Base-by-base conservation (phyloP, 805 yeast species). In the Candida pseudofarinosa region DNA sequence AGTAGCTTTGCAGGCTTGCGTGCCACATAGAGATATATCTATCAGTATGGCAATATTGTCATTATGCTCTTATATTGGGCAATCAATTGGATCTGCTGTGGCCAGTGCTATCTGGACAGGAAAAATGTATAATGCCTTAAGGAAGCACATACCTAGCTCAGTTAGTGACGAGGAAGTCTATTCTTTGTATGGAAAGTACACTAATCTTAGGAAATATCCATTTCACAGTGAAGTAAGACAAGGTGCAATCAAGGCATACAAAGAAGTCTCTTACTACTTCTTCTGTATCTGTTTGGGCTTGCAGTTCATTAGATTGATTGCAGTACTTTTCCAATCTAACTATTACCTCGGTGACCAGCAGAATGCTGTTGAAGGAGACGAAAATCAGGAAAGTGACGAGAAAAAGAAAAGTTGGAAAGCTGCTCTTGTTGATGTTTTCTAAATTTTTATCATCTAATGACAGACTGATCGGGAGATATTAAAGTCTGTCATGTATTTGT, bases 21-120 rank as follows among this genome's bases (percentile, higher is more conserved):
- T 71, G 23, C 69, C 69, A 35, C 67, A 63, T 47, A 68, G 67
- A 39, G 73, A 67, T 52, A 57, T 67, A 42, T 68, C 75, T n/a
- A 50, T 63, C 46, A 62, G 63, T 42, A 63, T 71, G 37, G 58
- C 73, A 0, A 38, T 71, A 17, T 45, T 69, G 32, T 53, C 59
- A 14, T 51, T 70, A 38, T 62, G 60, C 56, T 50, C 63, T 4
- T 47, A 56, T 15, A 60, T 69, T 45, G 76, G 28, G 74, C 55
- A 55, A 34, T 65, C 72, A 15, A 58, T 70, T 38, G 76, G 74
- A 26, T 41, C 58, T 37, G 71, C 74, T 5, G 58, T 69, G 39
- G 54, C 68, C 16, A 67, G 65, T 50, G 69, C 74, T 26, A 57
- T 72, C 35, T 45, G 51, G 58, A 33, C 42, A 19, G 32, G 52